Base-by-base conservation (phyloP, 139 green algal species). In the Tetradesmus lagerheimii region DNA sequence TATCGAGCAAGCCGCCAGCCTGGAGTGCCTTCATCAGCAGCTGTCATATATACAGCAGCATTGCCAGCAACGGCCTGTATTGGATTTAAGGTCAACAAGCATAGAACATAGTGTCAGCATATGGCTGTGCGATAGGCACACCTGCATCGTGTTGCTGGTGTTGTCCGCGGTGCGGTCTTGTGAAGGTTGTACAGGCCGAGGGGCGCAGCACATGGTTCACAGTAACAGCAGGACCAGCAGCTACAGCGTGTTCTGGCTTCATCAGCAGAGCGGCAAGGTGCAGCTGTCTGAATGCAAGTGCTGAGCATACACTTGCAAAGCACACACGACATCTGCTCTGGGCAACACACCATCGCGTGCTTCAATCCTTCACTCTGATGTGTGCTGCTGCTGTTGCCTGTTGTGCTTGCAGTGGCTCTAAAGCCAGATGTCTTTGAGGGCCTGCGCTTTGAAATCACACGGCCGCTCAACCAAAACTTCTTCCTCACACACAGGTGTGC, bases 381-480 rank as follows among this genome's bases (percentile, higher is more conserved):
- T 29, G 2, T 80, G 82, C 6, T 39, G 34, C 15, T 78, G 9
- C 31, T 79, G 53, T 57, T 37, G 35, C 43, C 39, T 82, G 66
- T 41, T 43, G 38, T 43, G 45, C 16, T 20, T 87, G 90, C 96
- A 98, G 97, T 99, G 95, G 96, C 95, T 1, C 94, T 99, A 11
- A 99, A 99, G 93, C 98, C 98, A 1, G 98, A 99, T 50, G 81
- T 96, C 12, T 99, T 99, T 89, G 98, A 99, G 92, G 98, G 98
- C 47, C 89, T 99, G 74, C 94, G 97, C 1, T 99, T 99, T 87
- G 98, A 99, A 87, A 97, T 99, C 90, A 99, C 95, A 80, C 99
- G 99, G 91, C 97, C 98, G 2, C 93, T 99, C 31, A 99, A 99
- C 93, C 95, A 97, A 86, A 98, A 99, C 90, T 99, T 99, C 91